Evolutionary conservation across 352 stramenopile genomes (phyloP).

Genomic region (Blastocystis hominis): DNA sequence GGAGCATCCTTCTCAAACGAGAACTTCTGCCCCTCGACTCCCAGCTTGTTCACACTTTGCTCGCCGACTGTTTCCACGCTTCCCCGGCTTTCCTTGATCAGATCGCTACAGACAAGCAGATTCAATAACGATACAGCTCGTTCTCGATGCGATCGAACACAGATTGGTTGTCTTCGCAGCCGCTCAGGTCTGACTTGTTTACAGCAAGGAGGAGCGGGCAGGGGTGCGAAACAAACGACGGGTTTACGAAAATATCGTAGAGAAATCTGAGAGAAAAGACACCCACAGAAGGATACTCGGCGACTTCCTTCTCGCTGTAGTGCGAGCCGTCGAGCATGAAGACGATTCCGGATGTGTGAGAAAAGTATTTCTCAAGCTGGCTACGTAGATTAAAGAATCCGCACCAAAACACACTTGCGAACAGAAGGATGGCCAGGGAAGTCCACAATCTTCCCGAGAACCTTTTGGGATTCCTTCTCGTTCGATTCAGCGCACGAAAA

Average conservation of each 20-base stretch:
- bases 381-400: neutral
- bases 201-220: slow-evolving; percentile 12
- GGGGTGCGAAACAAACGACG: neutral
- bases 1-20: neutral
- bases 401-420: neutral
- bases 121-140: neutral
- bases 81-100: neutral
- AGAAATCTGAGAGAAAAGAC: neutral
- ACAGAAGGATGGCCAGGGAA: neutral
- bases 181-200: neutral
- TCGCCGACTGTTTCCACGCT: neutral
- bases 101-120: neutral
- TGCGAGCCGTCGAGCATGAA: neutral
- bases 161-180: neutral
- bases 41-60: neutral
- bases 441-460: neutral
- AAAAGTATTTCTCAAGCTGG: neutral
- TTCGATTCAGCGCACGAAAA: neutral
- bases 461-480: neutral
- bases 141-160: neutral
- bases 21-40: neutral
- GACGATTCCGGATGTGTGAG: neutral
- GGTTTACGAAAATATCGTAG: slow-evolving; percentile 9
- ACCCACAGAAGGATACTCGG: neutral
- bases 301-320: neutral